Percentiles rank a stretch among this genome's conserved stretches.
These are phyloP conservation scores for Botrytis galanthina DNA, from an alignment of 2,329 filamentous ascomycete genomes.

Conservation along the genomic window DNA sequence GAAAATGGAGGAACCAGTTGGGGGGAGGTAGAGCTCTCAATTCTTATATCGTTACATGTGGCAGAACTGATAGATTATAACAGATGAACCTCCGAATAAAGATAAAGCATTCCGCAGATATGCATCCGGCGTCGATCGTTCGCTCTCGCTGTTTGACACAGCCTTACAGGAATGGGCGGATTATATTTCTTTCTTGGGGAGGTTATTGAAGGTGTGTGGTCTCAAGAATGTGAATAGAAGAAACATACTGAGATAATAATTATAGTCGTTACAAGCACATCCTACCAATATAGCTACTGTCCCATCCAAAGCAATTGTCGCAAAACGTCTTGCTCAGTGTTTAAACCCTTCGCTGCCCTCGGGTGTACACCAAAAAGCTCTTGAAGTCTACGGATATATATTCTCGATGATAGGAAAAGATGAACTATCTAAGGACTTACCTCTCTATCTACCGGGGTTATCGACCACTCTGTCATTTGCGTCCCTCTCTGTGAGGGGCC, in stretches of 20 bases:
- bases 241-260: slow-evolving; percentile 32
- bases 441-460: slow-evolving; percentile 85
- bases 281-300: slow-evolving; percentile 69
- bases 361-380: slow-evolving; percentile 93
- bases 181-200: slow-evolving; percentile 94
- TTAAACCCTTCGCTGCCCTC: slow-evolving; percentile 90
- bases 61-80: slow-evolving; percentile 14
- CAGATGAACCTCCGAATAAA: slow-evolving; percentile 56
- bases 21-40: slow-evolving; percentile 63
- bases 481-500: slow-evolving; percentile 82
- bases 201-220: slow-evolving; percentile 73
- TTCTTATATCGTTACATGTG: not conserved
- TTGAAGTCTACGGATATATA: slow-evolving; percentile 89
- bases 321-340: slow-evolving; percentile 91
- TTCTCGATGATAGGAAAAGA: slow-evolving; percentile 83
- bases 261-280: slow-evolving; percentile 81
- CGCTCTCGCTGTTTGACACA: slow-evolving; percentile 86
- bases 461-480: slow-evolving; percentile 90
- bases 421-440: slow-evolving; percentile 75
- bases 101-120: slow-evolving; percentile 81
- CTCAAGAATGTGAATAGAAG: slow-evolving; percentile 20
- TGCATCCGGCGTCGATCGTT: slow-evolving; percentile 81
- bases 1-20: slow-evolving; percentile 74
- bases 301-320: slow-evolving; percentile 77
- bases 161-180: slow-evolving; percentile 98